phyloP scores from a whole-genome alignment of 2,329 filamentous ascomycete genomes.

The Cladorrhinum sp. region DNA sequence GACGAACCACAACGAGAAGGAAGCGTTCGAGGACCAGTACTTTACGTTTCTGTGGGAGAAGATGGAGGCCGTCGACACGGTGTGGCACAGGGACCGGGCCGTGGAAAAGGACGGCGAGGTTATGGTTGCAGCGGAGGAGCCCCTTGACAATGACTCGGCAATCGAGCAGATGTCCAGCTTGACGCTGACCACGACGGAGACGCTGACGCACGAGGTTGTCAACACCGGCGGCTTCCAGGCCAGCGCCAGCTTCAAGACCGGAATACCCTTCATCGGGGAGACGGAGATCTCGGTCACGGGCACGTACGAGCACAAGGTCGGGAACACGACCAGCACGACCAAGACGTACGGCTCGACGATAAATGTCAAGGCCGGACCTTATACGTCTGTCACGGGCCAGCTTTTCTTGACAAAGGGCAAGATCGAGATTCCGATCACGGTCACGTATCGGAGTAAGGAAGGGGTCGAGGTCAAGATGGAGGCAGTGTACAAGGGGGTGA shows the following conservation, averaged over 20 bases:
- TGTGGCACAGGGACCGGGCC: neutral
- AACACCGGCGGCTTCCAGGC: neutral
- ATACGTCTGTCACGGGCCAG: neutral
- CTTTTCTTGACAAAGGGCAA: neutral
- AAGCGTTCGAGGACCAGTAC: neutral
- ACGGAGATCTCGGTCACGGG: neutral
- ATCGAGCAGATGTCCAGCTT: neutral
- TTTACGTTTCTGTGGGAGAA: neutral
- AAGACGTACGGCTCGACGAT: neutral
- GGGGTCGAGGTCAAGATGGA: neutral
- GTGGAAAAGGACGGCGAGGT: neutral
- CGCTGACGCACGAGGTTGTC: neutral
- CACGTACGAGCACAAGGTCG: neutral
- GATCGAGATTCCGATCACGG: neutral
- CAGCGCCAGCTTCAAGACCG: neutral
- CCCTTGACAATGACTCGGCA: neutral
- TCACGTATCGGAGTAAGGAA: neutral
- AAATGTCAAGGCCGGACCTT: neutral
- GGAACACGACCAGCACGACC: neutral
- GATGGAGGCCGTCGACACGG: neutral
- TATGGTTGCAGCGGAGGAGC: neutral
- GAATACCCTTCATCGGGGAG: neutral
- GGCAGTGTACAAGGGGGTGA: neutral
- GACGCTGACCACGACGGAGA: neutral
- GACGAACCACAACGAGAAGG: neutral